phyloP scores from a whole-genome alignment of 2,329 filamentous ascomycete species.

The Scolecobasidium constrictum region DNA sequence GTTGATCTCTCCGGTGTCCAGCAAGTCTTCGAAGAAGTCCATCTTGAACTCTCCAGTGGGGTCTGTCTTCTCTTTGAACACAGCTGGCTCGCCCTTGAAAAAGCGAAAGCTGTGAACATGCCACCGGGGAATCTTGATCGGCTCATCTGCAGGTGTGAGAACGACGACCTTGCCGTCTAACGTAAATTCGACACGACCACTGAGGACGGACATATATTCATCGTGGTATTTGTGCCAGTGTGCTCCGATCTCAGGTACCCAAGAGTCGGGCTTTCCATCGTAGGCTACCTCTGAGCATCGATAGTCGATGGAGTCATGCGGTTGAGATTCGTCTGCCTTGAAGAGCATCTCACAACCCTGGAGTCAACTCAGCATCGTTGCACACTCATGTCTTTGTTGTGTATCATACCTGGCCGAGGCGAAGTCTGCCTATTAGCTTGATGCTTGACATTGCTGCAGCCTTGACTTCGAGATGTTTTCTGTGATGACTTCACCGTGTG shows the following conservation, averaged over 20 bases:
- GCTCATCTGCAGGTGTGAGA: neutral
- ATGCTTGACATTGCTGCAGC: too few species aligned
- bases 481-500: too few species aligned
- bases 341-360: neutral
- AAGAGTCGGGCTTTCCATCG: neutral
- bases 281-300: neutral
- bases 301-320: neutral
- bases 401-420: too few species aligned
- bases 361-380: too few species aligned
- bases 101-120: slow-evolving; percentile 2
- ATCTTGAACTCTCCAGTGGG: slow-evolving; percentile 5
- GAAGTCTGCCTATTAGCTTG: too few species aligned
- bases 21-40: slow-evolving; percentile 7
- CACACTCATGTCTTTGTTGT: too few species aligned
- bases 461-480: too few species aligned
- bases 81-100: slow-evolving; percentile 7
- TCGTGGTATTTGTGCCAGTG: slow-evolving; percentile 2
- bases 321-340: neutral
- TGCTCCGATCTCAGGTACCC: neutral
- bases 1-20: neutral
- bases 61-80: slow-evolving; percentile 1
- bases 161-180: neutral
- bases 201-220: neutral
- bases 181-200: neutral
- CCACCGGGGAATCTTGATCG: neutral